Conservation (phyloP, 345 rosid species). For the Microthlaspi erraticum region DNA sequence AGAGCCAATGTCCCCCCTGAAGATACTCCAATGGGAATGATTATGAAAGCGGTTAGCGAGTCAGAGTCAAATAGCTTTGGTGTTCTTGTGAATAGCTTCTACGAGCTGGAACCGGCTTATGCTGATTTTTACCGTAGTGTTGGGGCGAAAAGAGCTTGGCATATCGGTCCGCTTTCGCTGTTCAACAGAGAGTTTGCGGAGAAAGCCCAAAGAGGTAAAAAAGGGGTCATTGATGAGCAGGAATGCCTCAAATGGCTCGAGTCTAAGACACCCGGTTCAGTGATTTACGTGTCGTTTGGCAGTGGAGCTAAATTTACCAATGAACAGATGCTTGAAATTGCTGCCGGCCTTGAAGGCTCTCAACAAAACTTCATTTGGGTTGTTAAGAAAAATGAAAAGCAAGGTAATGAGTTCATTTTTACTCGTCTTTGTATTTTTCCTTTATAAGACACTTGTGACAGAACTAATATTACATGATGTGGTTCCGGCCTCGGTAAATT, state of each 20-base stretch:
- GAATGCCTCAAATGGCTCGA: slow-evolving; percentile 55
- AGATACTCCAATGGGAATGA: slow-evolving; percentile 39
- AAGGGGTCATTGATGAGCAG: slow-evolving; percentile 42
- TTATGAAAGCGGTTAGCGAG: slow-evolving; percentile 32
- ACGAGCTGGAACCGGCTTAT: slow-evolving; percentile 65
- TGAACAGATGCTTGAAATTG: slow-evolving; percentile 51
- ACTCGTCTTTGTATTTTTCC: neutral
- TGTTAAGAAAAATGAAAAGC: slow-evolving; percentile 28
- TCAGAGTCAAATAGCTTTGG: slow-evolving; percentile 62
- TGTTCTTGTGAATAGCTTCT: slow-evolving; percentile 69
- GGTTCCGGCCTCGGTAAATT: neutral
- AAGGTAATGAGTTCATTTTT: slow-evolving; percentile 10
- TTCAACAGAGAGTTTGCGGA: slow-evolving; percentile 35
- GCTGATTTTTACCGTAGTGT: slow-evolving; percentile 53
- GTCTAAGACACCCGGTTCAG: slow-evolving; percentile 44
- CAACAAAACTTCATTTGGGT: slow-evolving; percentile 61
- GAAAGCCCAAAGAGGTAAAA: slow-evolving; percentile 47
- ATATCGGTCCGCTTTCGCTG: slow-evolving; percentile 52
- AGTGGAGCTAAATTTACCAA: slow-evolving; percentile 41
- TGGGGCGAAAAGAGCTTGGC: slow-evolving; percentile 50
- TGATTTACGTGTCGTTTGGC: slow-evolving; percentile 55
- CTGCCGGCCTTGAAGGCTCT: slow-evolving; percentile 48
- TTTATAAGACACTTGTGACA: no score
- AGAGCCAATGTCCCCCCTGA: slow-evolving; percentile 37
- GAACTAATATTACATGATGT: no score